These are phyloP conservation scores for Rosa multiflora DNA, from an alignment of 306 rosid genomes.

Conservation along the genomic window DNA sequence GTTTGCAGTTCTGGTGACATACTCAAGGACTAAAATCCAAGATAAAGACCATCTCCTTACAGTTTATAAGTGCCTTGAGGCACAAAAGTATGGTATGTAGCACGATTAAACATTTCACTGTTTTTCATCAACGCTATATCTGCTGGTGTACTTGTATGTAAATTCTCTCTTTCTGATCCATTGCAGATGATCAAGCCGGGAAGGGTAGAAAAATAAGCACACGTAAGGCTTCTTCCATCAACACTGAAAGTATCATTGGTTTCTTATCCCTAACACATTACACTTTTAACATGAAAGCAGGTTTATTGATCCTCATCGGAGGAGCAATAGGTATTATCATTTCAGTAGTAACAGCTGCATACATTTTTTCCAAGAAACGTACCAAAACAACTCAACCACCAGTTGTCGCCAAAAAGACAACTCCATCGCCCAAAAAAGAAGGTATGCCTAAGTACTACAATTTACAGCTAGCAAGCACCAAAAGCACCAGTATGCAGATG, in stretches of 20 bases:
- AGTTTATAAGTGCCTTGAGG: constrained; percentile 39
- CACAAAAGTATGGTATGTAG: constrained; percentile 21
- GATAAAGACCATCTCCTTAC: constrained; percentile 14
- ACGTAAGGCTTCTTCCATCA: constrained; percentile 10
- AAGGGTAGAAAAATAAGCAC: constrained; percentile 5
- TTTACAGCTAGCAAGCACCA: not conserved
- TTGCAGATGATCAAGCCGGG: not conserved
- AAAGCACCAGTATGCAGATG: not conserved
- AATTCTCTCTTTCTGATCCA: not conserved
- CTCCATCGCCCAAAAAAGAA: constrained; percentile 9
- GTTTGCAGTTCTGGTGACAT: constrained; percentile 39
- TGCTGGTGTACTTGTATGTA: not conserved
- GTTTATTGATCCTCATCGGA: constrained; percentile 31
- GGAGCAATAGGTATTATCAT: constrained; percentile 20
- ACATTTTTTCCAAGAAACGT: constrained; percentile 18
- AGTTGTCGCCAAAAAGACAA: constrained; percentile 18
- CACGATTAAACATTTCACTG: not conserved
- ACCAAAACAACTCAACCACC: constrained; percentile 24
- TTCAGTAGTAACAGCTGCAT: constrained; percentile 14
- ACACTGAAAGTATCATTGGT: not conserved
- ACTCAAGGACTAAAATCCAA: constrained; percentile 25
- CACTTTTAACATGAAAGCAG: constrained; percentile 26
- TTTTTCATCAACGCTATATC: not conserved
- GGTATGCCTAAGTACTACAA: constrained; percentile 24
- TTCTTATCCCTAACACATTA: constrained; percentile 11